phyloP scores from a whole-genome alignment of 495 filamentous ascomycete species.

The Penicillium alfredii region DNA sequence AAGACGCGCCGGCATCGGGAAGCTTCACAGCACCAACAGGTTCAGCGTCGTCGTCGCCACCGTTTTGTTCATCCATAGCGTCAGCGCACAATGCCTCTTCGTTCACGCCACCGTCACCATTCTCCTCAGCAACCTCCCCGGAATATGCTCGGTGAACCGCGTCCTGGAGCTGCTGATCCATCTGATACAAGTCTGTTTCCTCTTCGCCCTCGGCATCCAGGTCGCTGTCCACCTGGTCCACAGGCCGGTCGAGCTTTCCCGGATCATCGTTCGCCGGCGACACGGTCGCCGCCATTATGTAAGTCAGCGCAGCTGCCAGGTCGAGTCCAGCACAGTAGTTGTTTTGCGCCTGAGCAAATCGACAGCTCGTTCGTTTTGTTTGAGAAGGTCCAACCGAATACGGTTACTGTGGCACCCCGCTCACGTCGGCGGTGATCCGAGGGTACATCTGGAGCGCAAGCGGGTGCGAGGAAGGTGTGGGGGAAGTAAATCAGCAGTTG shows the following conservation, averaged over 20 bases:
- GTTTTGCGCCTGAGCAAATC: constrained; percentile 7
- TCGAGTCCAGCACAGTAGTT: constrained; percentile 18
- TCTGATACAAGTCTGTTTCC: constrained; percentile 41
- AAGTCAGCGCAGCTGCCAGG: constrained; percentile 43
- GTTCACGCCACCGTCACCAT: constrained; percentile 31
- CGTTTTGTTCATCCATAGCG: constrained; percentile 31
- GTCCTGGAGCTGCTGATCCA: constrained; percentile 44
- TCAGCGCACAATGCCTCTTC: constrained; percentile 21
- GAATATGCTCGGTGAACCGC: constrained; percentile 51
- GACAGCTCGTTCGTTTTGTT: constrained; percentile 7
- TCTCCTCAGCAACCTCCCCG: constrained; percentile 42
- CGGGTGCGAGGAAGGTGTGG: not conserved
- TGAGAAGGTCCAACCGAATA: constrained; percentile 8
- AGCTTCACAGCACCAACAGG: constrained; percentile 73
- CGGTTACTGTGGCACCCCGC: constrained; percentile 27
- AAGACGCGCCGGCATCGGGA: constrained; percentile 47
- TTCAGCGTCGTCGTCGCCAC: constrained; percentile 48
- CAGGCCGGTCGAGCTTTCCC: constrained; percentile 28
- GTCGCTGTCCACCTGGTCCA: constrained; percentile 42
- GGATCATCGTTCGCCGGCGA: constrained; percentile 38
- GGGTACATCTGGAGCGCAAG: constrained; percentile 21
- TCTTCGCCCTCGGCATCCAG: constrained; percentile 51
- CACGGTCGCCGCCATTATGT: constrained; percentile 46
- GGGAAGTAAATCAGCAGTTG: constrained; percentile 1
- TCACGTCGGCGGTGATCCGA: constrained; percentile 25